A percentile compares a stretch with the other conserved stretches of the same genome.
Evolutionary conservation across 1,139 yeast genomes (phyloP).

Genomic region (Candida tetrigidarum): DNA sequence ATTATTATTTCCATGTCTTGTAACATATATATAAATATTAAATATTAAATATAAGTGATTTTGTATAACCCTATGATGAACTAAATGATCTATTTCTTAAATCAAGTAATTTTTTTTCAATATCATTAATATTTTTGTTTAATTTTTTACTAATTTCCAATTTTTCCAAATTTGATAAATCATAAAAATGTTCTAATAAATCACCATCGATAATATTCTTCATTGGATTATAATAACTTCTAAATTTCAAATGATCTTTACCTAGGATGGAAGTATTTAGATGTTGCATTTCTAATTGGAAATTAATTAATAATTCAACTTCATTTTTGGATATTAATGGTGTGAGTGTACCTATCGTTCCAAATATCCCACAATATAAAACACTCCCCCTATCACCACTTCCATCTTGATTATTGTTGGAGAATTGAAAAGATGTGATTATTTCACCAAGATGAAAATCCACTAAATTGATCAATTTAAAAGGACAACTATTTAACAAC

Average conservation of each 20-base stretch:
- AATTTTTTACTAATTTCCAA: slow-evolving; percentile 53
- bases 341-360: slow-evolving; percentile 73
- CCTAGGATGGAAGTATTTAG: slow-evolving; percentile 41
- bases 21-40: slow-evolving; percentile 3
- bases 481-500: slow-evolving; percentile 54
- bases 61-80: no score
- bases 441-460: slow-evolving; percentile 76
- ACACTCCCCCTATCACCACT: slow-evolving; percentile 68
- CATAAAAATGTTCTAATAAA: slow-evolving; percentile 61
- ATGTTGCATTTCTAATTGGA: slow-evolving; percentile 56
- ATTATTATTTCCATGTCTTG: slow-evolving; percentile 2
- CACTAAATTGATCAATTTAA: slow-evolving; percentile 55
- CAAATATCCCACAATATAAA: slow-evolving; percentile 77
- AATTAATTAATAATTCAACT: slow-evolving; percentile 55
- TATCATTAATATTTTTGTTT: slow-evolving; percentile 60
- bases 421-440: slow-evolving; percentile 61
- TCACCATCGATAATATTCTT: slow-evolving; percentile 89
- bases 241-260: slow-evolving; percentile 66
- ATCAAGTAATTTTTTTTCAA: slow-evolving; percentile 64
- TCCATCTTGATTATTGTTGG: slow-evolving; percentile 66
- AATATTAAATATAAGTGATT: no score
- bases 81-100: slow-evolving; percentile 48
- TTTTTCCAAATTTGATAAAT: slow-evolving; percentile 42
- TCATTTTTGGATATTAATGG: slow-evolving; percentile 73
- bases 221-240: slow-evolving; percentile 81